Evolutionary conservation across 305 asterid species (phyloP).

Genomic region (Fraxinus baroniana): DNA sequence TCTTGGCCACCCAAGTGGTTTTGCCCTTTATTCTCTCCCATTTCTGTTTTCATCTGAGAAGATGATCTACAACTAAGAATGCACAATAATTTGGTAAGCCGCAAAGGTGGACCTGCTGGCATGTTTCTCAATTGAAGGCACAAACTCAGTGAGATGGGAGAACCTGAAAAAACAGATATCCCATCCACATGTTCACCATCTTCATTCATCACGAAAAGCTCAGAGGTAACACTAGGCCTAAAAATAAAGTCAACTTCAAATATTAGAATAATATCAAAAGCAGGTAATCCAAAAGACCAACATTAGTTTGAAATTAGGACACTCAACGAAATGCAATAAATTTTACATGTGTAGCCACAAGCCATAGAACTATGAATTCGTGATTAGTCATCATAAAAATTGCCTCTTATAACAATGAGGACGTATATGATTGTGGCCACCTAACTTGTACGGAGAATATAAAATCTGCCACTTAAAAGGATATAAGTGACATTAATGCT

Average conservation of each 20-base stretch:
- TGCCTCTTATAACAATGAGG: background rate
- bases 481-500: background rate
- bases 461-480: background rate
- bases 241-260: conserved; percentile 15
- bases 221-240: conserved; percentile 68
- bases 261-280: conserved; percentile 7
- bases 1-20: conserved; percentile 31
- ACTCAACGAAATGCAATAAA: conserved; percentile 13
- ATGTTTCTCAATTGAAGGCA: conserved; percentile 65
- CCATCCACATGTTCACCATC: conserved; percentile 49
- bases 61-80: conserved; percentile 48
- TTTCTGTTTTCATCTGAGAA: conserved; percentile 19
- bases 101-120: conserved; percentile 31
- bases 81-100: conserved; percentile 49
- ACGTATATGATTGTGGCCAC: background rate
- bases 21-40: conserved; percentile 27
- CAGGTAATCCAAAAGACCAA: background rate
- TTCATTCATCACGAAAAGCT: conserved; percentile 61
- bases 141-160: conserved; percentile 51
- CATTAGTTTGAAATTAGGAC: background rate
- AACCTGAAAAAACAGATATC: conserved; percentile 48
- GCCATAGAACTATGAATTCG: background rate
- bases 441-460: background rate
- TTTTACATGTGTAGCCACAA: background rate
- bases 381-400: background rate